phyloP scores from a whole-genome alignment of 1,284 basidiomycete species.

The Sutorius eximius region DNA sequence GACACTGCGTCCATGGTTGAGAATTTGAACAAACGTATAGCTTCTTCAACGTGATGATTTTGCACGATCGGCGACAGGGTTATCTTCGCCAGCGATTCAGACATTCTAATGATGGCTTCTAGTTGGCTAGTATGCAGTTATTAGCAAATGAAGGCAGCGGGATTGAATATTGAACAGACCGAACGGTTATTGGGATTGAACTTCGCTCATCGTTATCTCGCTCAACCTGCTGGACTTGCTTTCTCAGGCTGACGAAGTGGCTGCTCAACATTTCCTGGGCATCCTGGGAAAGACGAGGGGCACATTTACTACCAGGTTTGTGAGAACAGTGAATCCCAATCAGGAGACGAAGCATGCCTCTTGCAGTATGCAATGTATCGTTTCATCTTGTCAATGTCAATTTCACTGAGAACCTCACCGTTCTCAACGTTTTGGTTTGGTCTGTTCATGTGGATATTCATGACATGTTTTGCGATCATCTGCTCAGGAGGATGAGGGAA shows the following conservation, averaged over 20 bases:
- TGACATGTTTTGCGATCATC: slow-evolving; percentile 97
- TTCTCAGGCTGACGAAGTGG: slow-evolving; percentile 93
- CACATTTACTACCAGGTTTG: slow-evolving; percentile 74
- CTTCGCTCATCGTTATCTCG: slow-evolving; percentile 96
- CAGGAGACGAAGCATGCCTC: slow-evolving; percentile 50
- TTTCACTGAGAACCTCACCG: slow-evolving; percentile 81
- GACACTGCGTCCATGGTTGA: slow-evolving; percentile 99
- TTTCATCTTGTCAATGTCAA: slow-evolving; percentile 98
- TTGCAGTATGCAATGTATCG: slow-evolving; percentile 97
- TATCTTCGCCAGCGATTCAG: slow-evolving; percentile 94
- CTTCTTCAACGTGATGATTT: slow-evolving; percentile 96
- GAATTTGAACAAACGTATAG: slow-evolving; percentile 97
- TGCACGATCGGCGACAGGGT: slow-evolving; percentile 86
- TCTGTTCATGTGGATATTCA: slow-evolving; percentile 98
- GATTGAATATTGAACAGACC: slow-evolving; percentile 50
- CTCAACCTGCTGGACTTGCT: slow-evolving; percentile 96
- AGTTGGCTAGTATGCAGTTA: slow-evolving; percentile 71
- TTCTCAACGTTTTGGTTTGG: slow-evolving; percentile 62
- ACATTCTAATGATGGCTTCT: slow-evolving; percentile 98
- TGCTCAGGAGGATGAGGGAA: slow-evolving; percentile 32
- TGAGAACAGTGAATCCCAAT: slow-evolving; percentile 1
- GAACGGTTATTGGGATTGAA: slow-evolving; percentile 97
- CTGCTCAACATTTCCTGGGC: slow-evolving; percentile 96
- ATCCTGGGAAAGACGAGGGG: slow-evolving; percentile 89
- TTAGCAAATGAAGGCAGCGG: slow-evolving; percentile 8